Conservation (phyloP, 2,329 filamentous ascomycete species). For the Uncinocarpus reesii region DNA sequence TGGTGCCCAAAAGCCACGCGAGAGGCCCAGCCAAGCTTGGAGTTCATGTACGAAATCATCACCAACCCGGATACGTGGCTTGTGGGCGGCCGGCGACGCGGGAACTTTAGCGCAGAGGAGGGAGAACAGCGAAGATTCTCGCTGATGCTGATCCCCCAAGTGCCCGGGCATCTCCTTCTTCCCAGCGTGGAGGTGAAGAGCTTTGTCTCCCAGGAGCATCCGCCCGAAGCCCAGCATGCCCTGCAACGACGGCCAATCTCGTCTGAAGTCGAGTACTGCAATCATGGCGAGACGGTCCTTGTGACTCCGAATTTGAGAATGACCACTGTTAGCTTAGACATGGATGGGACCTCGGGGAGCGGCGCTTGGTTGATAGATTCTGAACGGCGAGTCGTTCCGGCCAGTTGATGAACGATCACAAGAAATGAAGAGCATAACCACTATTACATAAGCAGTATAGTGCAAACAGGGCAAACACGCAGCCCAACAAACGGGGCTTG, state of each 20-base stretch:
- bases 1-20: constrained; percentile 37
- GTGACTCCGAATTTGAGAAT: constrained; percentile 61
- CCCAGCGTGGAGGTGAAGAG: constrained; percentile 67
- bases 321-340: constrained; percentile 63
- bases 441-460: not conserved
- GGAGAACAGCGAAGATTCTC: constrained; percentile 47
- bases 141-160: constrained; percentile 68
- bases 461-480: constrained; percentile 2
- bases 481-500: constrained; percentile 1
- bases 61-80: constrained; percentile 70
- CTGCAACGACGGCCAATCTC: constrained; percentile 34
- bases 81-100: constrained; percentile 68
- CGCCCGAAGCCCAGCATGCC: constrained; percentile 15
- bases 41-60: constrained; percentile 75
- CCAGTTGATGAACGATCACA: too few species aligned
- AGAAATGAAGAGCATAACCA: not conserved
- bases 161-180: constrained; percentile 65
- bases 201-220: constrained; percentile 39
- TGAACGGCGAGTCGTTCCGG: constrained; percentile 30
- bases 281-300: constrained; percentile 63
- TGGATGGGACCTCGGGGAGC: constrained; percentile 44
- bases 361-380: constrained; percentile 58
- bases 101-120: constrained; percentile 53
- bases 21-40: constrained; percentile 43
- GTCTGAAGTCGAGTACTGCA: constrained; percentile 72